Base-by-base conservation (phyloP, 805 yeast species). In the Starmerella riodocensis region DNA sequence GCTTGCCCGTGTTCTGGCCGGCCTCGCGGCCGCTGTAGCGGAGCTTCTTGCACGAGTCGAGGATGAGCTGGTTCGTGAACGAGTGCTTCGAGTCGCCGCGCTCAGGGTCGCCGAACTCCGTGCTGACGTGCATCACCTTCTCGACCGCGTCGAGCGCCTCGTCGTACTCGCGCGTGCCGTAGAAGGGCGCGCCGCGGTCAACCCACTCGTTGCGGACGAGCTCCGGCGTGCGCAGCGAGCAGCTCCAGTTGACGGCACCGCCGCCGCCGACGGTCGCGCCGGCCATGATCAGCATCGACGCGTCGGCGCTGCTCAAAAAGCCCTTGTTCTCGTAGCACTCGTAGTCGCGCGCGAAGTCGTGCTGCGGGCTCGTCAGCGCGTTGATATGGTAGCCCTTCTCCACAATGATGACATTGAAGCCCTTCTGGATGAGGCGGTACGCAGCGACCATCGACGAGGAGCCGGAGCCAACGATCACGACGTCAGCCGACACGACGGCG, bases 251-350 rank as follows among this genome's bases (percentile, higher is more conserved):
- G 31, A 72, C 66, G 12, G 76, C 69, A 6, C 72, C 60, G 6
- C 76, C 76, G 12, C 76, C 77, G 6, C 77, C 77, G 39, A 72
- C 66, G 0, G 71, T 69, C 2, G 73, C 47, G 6, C 76, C 77
- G 0, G 76, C 73, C 32, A 70, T 50, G 3, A 69, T 44, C 9
- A 58, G 40, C 12, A 63, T 35, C 32, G 62, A 61, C 32, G 59
- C 61, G 44, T 62, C 64, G 7, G 46, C 45, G 6, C 67, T 47
- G n/a, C 60, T 36, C 3, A 70, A 5, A 2, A 51, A 36, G 2
- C 73, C 74, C 1, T 54, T 52, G 7, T 45, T 40, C 49, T 71
- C 74, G 48, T 60, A 70, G 34, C 67, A 51, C 6, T 53, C 54
- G 4, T 43, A 31, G 27, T 51, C 46, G 3, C 69, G 72, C 16